Evolutionary conservation across 441 rosid genomes (phyloP).

Genomic region (Biscutella auriculata): DNA sequence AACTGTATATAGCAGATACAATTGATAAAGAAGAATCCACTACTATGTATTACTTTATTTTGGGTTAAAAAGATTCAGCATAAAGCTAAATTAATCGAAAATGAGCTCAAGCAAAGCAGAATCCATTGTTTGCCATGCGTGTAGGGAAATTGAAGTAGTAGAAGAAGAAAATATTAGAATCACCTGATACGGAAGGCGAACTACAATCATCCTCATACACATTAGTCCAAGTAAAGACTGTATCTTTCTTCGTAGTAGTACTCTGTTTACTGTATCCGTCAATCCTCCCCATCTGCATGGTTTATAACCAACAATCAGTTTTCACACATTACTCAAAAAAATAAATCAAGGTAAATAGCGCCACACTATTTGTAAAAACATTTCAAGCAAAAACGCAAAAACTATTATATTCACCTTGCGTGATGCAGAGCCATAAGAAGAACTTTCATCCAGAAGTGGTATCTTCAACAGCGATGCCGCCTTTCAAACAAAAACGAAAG

Average conservation of each 20-base stretch:
- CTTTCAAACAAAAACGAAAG: slow-evolving; percentile 23
- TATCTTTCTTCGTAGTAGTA: slow-evolving; percentile 36
- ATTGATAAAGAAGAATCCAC: too few relatives aligned
- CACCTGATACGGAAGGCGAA: slow-evolving; percentile 29
- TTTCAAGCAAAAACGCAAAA: background rate
- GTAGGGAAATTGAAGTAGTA: background rate
- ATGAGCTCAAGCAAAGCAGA: background rate
- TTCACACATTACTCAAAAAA: background rate
- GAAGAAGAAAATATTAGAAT: background rate
- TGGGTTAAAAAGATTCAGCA: too few relatives aligned
- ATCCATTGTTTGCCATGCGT: background rate
- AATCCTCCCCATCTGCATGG: slow-evolving; percentile 55
- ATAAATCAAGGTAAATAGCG: background rate
- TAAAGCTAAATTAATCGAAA: too few relatives aligned
- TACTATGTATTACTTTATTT: too few relatives aligned
- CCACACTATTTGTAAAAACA: background rate
- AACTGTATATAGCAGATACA: background rate
- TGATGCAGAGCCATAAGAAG: slow-evolving; percentile 55
- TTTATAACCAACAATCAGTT: slow-evolving; percentile 6
- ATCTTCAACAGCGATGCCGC: slow-evolving; percentile 81
- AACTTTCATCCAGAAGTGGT: slow-evolving; percentile 73
- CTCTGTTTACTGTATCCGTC: slow-evolving; percentile 55
- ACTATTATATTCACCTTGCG: slow-evolving; percentile 49
- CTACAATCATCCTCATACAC: slow-evolving; percentile 34
- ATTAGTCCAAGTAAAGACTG: slow-evolving; percentile 61